Evolutionary conservation across 2,329 filamentous ascomycete species (phyloP), one percentile per base, ranked within the genome.

Genomic region (Beauveria medogensis): DNA sequence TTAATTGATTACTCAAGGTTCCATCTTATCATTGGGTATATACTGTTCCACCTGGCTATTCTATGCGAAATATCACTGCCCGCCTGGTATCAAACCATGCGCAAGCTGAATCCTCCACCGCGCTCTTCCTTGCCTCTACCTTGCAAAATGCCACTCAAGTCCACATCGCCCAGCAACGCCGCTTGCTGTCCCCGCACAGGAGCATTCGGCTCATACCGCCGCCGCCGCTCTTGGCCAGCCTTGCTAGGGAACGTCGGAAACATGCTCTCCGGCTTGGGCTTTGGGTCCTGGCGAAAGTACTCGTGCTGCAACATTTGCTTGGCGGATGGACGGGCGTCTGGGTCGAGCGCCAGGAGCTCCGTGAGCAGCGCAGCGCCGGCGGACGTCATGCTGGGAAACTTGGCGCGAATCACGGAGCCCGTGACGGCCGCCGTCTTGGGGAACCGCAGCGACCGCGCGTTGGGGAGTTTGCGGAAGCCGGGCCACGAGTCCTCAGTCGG

Each of bases 171-270:
- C 3, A 85, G 66, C 5, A 79, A 77, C 0, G 81, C 78, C 2
- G 84, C 84, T 61, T 83, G 83, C 55, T 89, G 85, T 0, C 92
- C 92, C 37, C 93, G 80, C 44, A 83, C 84, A 0, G 94, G 94
- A 7, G 94, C 94, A 72, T 92, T 87, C 1, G 94, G 94, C 63
- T 86, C 85, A 63, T 83, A 80, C 43, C 84, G 80, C 65, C 90
- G 79, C 67, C 92, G 80, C 69, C 87, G 88, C 78, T 99, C 94
- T 78, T 94, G 89, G 1, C 92, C 91, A 0, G 94, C 94, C 74
- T 96, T 97, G 68, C 90, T 94, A 0, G 94, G 94, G 72, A 97
- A 99, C 0, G 94, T 97, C 2, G 94, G 94, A 71, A 99, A 97
- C 87, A 99, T 88, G 68, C 88, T 89, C 71, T 91, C 89, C 8